phyloP scores from a whole-genome alignment of 805 yeast species.

The Metschnikowia lochheadii region DNA sequence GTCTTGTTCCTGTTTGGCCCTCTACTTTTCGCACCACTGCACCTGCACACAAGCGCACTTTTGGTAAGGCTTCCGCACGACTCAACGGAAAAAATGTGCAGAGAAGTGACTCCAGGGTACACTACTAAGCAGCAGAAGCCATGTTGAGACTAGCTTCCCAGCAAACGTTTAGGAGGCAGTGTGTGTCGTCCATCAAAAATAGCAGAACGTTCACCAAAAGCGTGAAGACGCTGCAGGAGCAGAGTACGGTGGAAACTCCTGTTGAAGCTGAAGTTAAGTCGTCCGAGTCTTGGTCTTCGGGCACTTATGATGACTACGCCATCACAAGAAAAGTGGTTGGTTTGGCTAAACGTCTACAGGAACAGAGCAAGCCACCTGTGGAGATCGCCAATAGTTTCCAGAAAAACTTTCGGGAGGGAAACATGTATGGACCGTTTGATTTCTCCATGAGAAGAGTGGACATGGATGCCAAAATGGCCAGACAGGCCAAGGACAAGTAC shows the following conservation, averaged over 20 bases:
- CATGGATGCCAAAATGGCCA: conserved; percentile 37
- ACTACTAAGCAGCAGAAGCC: background rate
- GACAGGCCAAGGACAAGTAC: conserved; percentile 23
- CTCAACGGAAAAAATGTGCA: background rate
- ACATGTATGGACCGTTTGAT: conserved; percentile 78
- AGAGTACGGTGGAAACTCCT: background rate
- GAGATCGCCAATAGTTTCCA: conserved; percentile 31
- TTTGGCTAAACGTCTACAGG: conserved; percentile 31
- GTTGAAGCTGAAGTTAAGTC: conserved; percentile 3
- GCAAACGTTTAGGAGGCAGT: background rate
- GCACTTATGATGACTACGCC: conserved; percentile 16
- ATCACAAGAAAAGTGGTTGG: conserved; percentile 33
- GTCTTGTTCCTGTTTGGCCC: background rate
- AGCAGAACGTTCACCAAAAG: background rate
- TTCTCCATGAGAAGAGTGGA: conserved; percentile 58
- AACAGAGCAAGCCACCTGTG: conserved; percentile 31
- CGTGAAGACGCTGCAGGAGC: background rate
- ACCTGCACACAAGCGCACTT: background rate
- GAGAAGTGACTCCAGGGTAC: background rate
- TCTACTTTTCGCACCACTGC: background rate
- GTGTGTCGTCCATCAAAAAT: background rate
- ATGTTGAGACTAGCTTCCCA: conserved; percentile 3
- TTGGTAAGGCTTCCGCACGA: background rate
- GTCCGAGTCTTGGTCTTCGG: conserved; percentile 25
- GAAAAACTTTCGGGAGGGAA: conserved; percentile 46